Percentiles rank a stretch among this genome's conserved stretches.
Conservation (phyloP, 1,139 yeast species). For the Hyphopichia wangnamkhiaoensis region DNA sequence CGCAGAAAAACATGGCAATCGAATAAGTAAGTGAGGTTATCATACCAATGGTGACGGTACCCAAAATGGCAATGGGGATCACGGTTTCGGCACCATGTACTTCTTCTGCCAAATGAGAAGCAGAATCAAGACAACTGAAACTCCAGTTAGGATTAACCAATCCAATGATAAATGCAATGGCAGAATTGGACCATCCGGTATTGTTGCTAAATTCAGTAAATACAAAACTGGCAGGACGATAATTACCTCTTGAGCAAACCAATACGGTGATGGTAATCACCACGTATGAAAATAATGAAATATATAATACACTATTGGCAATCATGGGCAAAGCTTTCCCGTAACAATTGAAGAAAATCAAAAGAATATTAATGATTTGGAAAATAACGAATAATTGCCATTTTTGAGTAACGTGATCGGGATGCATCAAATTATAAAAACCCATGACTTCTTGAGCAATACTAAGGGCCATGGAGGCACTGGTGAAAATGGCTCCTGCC, state of each 20-base stretch:
- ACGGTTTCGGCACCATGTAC: conserved; percentile 57
- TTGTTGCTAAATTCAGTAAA: conserved; percentile 37
- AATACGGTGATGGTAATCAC: conserved; percentile 39
- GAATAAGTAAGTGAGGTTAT: conserved; percentile 60
- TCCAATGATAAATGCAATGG: conserved; percentile 57
- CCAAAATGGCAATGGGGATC: conserved; percentile 63
- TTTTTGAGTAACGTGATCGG: conserved; percentile 40
- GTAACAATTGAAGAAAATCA: conserved; percentile 39
- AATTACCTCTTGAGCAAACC: conserved; percentile 37
- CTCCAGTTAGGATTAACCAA: conserved; percentile 71
- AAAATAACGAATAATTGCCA: conserved; percentile 59
- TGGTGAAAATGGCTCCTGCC: conserved; percentile 59
- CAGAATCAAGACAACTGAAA: conserved; percentile 67
- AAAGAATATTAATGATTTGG: conserved; percentile 36
- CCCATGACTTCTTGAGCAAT: conserved; percentile 52
- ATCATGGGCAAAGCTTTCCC: conserved; percentile 37
- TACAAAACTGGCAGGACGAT: conserved; percentile 38
- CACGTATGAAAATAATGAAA: conserved; percentile 37
- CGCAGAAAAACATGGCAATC: conserved; percentile 63
- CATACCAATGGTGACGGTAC: conserved; percentile 68
- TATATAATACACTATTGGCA: conserved; percentile 37
- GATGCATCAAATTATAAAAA: conserved; percentile 48
- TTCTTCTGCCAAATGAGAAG: conserved; percentile 73
- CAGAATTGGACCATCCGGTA: conserved; percentile 44
- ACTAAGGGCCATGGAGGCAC: conserved; percentile 55